Evolutionary conservation across 2,329 filamentous ascomycete genomes (phyloP).

Genomic region (Hortaea sp.): DNA sequence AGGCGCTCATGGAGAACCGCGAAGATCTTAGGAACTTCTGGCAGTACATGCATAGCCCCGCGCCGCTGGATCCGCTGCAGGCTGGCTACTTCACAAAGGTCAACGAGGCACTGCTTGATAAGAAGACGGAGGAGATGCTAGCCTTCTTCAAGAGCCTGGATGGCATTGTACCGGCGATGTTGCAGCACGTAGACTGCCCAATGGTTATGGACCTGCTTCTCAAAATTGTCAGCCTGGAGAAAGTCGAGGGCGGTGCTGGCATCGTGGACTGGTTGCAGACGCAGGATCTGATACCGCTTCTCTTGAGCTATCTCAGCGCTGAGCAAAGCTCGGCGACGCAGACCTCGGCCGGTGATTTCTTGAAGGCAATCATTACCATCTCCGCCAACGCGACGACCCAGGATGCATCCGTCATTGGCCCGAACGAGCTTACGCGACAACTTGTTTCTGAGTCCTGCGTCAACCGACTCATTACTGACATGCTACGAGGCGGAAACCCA

Average conservation of each 20-base stretch:
- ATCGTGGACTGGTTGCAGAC: constrained; percentile 95
- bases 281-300: constrained; percentile 74
- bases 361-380: constrained; percentile 98
- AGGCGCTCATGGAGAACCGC: constrained; percentile 79
- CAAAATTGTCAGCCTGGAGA: constrained; percentile 94
- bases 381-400: constrained; percentile 97
- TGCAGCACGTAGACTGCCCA: constrained; percentile 90
- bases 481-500: constrained; percentile 88
- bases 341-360: constrained; percentile 91
- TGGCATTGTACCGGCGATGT: constrained; percentile 69
- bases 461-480: constrained; percentile 74
- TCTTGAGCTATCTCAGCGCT: constrained; percentile 78
- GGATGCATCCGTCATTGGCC: constrained; percentile 96
- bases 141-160: constrained; percentile 77
- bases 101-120: constrained; percentile 93
- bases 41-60: constrained; percentile 74
- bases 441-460: constrained; percentile 81
- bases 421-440: constrained; percentile 91
- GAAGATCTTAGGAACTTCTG: constrained; percentile 75
- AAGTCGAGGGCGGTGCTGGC: constrained; percentile 79
- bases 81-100: constrained; percentile 98
- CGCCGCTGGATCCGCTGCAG: constrained; percentile 82
- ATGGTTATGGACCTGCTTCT: constrained; percentile 97
- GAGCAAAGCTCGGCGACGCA: constrained; percentile 84
- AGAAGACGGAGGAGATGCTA: constrained; percentile 97